phyloP scores from a whole-genome alignment of 768 basidiomycete genomes.

The Mycena galopus region DNA sequence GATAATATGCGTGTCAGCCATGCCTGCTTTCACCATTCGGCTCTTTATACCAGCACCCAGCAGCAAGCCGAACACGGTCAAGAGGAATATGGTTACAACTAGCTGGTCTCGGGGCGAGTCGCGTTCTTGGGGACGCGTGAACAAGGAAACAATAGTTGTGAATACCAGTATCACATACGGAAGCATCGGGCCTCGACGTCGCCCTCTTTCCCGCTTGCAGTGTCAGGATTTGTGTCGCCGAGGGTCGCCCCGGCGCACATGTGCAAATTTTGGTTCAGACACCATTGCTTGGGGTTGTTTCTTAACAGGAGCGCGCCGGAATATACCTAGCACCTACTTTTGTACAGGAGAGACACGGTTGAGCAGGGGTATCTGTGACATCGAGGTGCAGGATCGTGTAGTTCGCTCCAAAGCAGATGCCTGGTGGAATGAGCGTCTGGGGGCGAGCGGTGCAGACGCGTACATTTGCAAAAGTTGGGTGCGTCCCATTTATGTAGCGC shows the following conservation, averaged over 20 bases:
- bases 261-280: slow-evolving; percentile 88
- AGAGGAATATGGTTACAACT: slow-evolving; percentile 90
- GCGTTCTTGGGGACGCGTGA: slow-evolving; percentile 70
- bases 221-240: slow-evolving; percentile 92
- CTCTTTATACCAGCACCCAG: slow-evolving; percentile 88
- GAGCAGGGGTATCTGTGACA: slow-evolving; percentile 85
- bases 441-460: slow-evolving; percentile 33
- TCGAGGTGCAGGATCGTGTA: slow-evolving; percentile 88
- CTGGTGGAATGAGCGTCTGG: slow-evolving; percentile 54
- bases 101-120: slow-evolving; percentile 97
- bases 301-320: too few species aligned
- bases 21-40: slow-evolving; percentile 83
- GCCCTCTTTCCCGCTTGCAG: slow-evolving; percentile 94
- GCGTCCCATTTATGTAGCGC: slow-evolving; percentile 85
- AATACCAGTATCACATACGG: slow-evolving; percentile 67
- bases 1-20: slow-evolving; percentile 66
- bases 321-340: too few species aligned
- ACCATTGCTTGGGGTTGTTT: slow-evolving; percentile 97
- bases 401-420: slow-evolving; percentile 91
- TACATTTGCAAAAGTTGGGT: slow-evolving; percentile 93
- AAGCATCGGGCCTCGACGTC: slow-evolving; percentile 97
- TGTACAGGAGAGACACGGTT: slow-evolving; percentile 95
- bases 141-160: slow-evolving; percentile 16
- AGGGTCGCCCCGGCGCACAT: slow-evolving; percentile 87
- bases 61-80: slow-evolving; percentile 89